Conservation (phyloP, 169 alveolate species). For the Cryptosporidium muris region DNA sequence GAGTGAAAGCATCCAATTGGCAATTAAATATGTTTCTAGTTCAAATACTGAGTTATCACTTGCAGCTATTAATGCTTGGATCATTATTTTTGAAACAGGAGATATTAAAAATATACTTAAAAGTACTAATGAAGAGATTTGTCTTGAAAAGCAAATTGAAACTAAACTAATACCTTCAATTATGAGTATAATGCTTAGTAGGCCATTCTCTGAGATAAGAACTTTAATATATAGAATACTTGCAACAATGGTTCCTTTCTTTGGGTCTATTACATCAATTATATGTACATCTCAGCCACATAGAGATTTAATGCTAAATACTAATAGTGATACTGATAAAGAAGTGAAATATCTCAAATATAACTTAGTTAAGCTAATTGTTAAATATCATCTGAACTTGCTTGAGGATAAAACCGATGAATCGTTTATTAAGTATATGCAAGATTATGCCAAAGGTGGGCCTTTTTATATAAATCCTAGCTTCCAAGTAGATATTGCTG, state of each 20-base stretch:
- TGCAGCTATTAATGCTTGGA: conserved; percentile 46
- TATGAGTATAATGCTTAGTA: conserved; percentile 11
- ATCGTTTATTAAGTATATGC: conserved; percentile 4
- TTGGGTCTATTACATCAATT: conserved; percentile 9
- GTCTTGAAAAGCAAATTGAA: conserved; percentile 29
- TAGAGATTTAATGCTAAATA: conserved; percentile 28
- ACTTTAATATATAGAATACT: conserved; percentile 29
- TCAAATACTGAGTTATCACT: conserved; percentile 64
- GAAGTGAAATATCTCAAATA: conserved; percentile 37
- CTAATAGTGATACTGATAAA: conserved; percentile 44
- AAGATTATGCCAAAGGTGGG: conserved; percentile 32
- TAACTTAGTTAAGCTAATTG: conserved; percentile 48
- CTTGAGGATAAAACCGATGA: conserved; percentile 12
- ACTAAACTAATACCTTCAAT: conserved; percentile 18
- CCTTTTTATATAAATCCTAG: conserved; percentile 25
- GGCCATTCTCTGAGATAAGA: conserved; percentile 60
- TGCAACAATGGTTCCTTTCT: conserved; percentile 49
- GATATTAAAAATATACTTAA: conserved; percentile 33
- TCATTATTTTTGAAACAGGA: conserved; percentile 25
- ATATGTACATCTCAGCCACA: conserved; percentile 11
- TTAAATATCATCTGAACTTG: conserved; percentile 5
- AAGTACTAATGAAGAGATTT: conserved; percentile 1
- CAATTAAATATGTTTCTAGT: conserved; percentile 15
- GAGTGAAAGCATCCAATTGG: conserved; percentile 13
- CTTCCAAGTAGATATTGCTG: too few species aligned